Evolutionary conservation across 495 filamentous ascomycete species (phyloP).

Genomic region (Penicillium diatomitis): DNA sequence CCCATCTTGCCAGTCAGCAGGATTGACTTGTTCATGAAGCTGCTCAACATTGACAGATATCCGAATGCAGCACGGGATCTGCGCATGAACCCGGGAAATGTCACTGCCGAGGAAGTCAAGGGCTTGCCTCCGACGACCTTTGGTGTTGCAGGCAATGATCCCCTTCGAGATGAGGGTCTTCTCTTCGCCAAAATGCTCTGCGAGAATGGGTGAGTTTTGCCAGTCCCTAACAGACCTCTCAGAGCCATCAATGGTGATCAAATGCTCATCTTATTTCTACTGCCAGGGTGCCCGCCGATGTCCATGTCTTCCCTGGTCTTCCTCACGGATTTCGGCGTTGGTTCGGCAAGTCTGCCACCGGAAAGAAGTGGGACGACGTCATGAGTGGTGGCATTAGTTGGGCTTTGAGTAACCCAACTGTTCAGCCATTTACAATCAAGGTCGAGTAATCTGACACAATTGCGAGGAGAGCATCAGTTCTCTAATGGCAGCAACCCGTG

Average conservation of each 20-base stretch:
- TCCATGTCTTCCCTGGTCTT: conserved; percentile 34
- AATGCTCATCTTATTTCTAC: neutral
- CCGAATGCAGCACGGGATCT: conserved; percentile 17
- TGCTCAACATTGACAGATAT: conserved; percentile 14
- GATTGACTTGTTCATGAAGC: conserved; percentile 22
- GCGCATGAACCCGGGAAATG: conserved; percentile 32
- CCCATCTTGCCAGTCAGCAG: conserved; percentile 25
- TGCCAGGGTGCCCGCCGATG: conserved; percentile 30
- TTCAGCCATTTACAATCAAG: conserved; percentile 26
- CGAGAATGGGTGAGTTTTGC: conserved; percentile 33
- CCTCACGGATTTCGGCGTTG: conserved; percentile 39
- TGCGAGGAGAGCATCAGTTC: neutral
- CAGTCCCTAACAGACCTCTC: no score
- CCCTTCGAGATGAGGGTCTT: conserved; percentile 38
- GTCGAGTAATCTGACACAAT: conserved; percentile 8
- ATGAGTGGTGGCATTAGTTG: conserved; percentile 33
- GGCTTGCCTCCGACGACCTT: conserved; percentile 36
- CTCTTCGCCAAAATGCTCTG: conserved; percentile 34
- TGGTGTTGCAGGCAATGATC: conserved; percentile 37
- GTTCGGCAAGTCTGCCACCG: conserved; percentile 23
- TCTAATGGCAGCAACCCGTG: no score
- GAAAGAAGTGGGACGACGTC: conserved; percentile 33
- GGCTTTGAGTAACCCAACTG: conserved; percentile 23
- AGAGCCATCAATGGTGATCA: neutral
- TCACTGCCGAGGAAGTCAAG: conserved; percentile 27